Evolutionary conservation across 495 filamentous ascomycete species (phyloP), one percentile per base, ranked within the genome.

Genomic region (Tuber melanosporum): DNA sequence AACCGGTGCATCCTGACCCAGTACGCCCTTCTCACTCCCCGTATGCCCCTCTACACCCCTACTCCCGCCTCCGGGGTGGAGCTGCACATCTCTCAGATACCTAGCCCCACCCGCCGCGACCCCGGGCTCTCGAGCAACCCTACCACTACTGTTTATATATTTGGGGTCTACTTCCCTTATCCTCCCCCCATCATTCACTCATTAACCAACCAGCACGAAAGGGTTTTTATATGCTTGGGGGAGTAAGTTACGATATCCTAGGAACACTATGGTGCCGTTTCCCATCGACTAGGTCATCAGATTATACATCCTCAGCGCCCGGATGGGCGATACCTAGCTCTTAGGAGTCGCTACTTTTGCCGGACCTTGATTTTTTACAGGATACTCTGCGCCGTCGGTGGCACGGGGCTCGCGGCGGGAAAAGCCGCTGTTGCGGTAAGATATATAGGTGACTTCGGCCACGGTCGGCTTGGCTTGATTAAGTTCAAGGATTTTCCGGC

Each of bases 21-120:
- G 62, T 22, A 71, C 70, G 19, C 78, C 78, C 76, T 80, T 80
- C 41, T 76, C 76, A 32, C 73, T 73, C n/a, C 76, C 76, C 26
- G 26, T 62, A 43, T 43, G 32, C 5, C 73, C n/a, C 36, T 71
- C 44, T n/a, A 66, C 6, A 8, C 76, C 73, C 3, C 46, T 39
- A 46, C 78, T 73, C 22, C 76, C 76, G 45, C 75, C 71, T 62
- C 32, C 72, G 17, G 69, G 75, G 3, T 36, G 45, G 41, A 45
- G 69, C 19, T 43, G 1, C 22, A 14, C 41, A 19, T 76, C 70
- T 22, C 52, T 0, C 7, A 20, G 43, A 57, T 77, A 72, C 49
- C 46, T 73, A n/a, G 74, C 62, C 20, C 32, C 32, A 32, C 32
- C 32, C 0, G 32, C 32, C 32, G 32, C 32, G 32, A 32, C 32